Conservation (phyloP, 495 filamentous ascomycete species). For the Penicillium arizonense region DNA sequence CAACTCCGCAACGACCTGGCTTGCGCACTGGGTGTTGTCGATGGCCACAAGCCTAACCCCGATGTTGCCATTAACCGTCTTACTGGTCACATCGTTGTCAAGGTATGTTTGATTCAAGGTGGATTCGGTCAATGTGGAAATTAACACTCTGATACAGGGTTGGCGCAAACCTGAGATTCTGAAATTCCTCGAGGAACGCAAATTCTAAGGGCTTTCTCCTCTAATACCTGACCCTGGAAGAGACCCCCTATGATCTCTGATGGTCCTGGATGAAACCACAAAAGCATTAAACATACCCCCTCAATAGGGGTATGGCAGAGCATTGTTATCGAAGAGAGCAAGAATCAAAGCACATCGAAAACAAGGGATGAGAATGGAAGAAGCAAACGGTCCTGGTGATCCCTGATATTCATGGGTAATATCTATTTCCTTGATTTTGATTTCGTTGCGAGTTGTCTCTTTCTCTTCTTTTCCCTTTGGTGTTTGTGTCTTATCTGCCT, state of each 20-base stretch:
- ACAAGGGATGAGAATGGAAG: conserved; percentile 5
- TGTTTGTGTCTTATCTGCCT: conserved; percentile 7
- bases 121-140: background rate
- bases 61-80: conserved; percentile 56
- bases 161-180: conserved; percentile 52
- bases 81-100: conserved; percentile 64
- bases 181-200: conserved; percentile 46
- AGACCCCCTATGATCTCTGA: background rate
- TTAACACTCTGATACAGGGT: conserved; percentile 30
- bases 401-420: conserved; percentile 9
- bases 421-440: conserved; percentile 13
- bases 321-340: conserved; percentile 8
- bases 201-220: conserved; percentile 35
- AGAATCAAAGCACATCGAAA: conserved; percentile 10
- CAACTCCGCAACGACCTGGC: conserved; percentile 54
- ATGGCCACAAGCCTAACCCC: conserved; percentile 26
- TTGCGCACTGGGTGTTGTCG: conserved; percentile 44
- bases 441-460: conserved; percentile 14
- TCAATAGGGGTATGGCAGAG: conserved; percentile 5
- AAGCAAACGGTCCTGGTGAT: conserved; percentile 1
- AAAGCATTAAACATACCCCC: conserved; percentile 6
- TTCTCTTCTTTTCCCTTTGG: conserved; percentile 12
- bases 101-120: conserved; percentile 39
- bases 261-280: conserved; percentile 1
- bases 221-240: conserved; percentile 6